Percentiles rank a stretch among this genome's conserved stretches.
Evolutionary conservation across 306 rosid species (phyloP).

Genomic region (Lotus japonicus): DNA sequence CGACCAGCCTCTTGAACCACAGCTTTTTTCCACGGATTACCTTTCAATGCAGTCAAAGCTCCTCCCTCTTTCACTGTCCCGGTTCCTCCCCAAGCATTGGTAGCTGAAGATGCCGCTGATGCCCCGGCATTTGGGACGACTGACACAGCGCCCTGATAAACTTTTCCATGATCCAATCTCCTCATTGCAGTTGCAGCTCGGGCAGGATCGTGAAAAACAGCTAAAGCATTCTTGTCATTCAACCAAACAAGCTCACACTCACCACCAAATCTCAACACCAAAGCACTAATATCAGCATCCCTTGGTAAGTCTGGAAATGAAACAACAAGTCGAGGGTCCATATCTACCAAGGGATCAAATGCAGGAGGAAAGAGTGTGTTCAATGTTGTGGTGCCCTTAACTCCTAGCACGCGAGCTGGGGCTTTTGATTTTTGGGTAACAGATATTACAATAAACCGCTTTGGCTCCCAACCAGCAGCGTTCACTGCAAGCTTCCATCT

Average conservation of each 20-base stretch:
- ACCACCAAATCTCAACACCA: constrained; percentile 91
- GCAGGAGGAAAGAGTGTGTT: constrained; percentile 46
- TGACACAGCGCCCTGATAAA: constrained; percentile 71
- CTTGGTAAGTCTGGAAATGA: constrained; percentile 89
- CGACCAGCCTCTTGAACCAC: constrained; percentile 53
- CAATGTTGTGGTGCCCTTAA: constrained; percentile 55
- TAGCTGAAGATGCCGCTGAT: constrained; percentile 31
- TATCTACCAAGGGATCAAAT: constrained; percentile 72
- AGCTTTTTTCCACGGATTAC: constrained; percentile 72
- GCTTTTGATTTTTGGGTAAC: constrained; percentile 73
- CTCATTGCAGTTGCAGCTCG: constrained; percentile 97
- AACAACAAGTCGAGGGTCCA: constrained; percentile 92
- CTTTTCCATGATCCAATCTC: constrained; percentile 81
- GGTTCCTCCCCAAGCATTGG: constrained; percentile 66
- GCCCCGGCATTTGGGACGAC: constrained; percentile 34
- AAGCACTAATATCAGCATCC: constrained; percentile 79
- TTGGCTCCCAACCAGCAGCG: constrained; percentile 95
- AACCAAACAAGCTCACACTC: constrained; percentile 95
- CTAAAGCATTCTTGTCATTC: constrained; percentile 92
- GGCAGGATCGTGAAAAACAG: constrained; percentile 82
- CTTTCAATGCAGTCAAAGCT: constrained; percentile 32
- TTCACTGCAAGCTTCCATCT: constrained; percentile 82
- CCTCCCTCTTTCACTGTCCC: constrained; percentile 50
- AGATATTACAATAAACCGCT: constrained; percentile 67
- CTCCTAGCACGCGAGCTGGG: constrained; percentile 72